A percentile compares a stretch with the other conserved stretches of the same genome.
phyloP scores from a whole-genome alignment of 768 basidiomycete genomes.

The Suillus americanus region DNA sequence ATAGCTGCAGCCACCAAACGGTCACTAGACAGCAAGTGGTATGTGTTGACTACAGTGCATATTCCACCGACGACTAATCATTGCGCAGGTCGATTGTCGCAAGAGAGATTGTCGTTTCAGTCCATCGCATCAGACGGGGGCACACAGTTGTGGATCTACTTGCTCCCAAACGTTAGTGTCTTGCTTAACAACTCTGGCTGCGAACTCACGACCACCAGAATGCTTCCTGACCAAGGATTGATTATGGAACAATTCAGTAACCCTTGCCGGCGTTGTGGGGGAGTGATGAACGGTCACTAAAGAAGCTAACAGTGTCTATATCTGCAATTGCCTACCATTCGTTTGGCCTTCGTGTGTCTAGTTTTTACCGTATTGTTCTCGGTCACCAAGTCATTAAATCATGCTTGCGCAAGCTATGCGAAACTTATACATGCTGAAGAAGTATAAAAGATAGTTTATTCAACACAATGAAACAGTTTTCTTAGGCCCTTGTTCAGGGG shows the following conservation, averaged over 20 bases:
- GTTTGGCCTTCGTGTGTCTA: background rate
- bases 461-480: background rate
- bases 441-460: background rate
- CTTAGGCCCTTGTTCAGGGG: background rate
- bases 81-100: conserved; percentile 50
- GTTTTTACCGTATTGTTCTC: background rate
- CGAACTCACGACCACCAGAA: conserved; percentile 18
- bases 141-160: conserved; percentile 37
- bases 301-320: background rate
- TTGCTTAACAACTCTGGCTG: background rate
- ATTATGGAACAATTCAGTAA: conserved; percentile 19
- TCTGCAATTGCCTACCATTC: background rate
- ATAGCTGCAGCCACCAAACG: conserved; percentile 32
- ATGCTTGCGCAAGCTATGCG: background rate
- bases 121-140: conserved; percentile 25
- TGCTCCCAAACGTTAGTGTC: conserved; percentile 39
- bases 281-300: conserved; percentile 28
- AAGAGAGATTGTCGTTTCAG: conserved; percentile 40
- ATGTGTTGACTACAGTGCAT: conserved; percentile 8
- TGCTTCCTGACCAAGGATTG: conserved; percentile 28
- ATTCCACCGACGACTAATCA: background rate
- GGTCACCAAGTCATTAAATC: background rate
- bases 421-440: background rate
- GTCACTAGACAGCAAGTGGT: conserved; percentile 36
- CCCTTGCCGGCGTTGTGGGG: conserved; percentile 19